phyloP scores from a whole-genome alignment of 192 early-diverging fungal genomes.

The Backusella mclennaniae region DNA sequence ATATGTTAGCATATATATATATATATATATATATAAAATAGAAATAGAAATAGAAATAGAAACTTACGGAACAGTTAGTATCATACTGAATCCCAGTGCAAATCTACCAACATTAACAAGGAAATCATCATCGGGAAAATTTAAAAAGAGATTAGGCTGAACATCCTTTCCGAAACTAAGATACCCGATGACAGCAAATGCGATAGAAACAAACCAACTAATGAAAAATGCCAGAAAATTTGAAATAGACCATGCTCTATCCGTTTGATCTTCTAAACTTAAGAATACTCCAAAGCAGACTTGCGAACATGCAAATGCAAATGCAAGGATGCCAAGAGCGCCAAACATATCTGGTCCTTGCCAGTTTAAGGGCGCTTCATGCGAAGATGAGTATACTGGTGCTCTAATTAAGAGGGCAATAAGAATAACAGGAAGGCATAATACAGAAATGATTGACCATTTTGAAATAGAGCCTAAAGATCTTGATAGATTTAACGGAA shows the following conservation, averaged over 20 bases:
- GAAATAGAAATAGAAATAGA: background rate
- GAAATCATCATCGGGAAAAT: constrained; percentile 56
- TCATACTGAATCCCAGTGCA: constrained; percentile 58
- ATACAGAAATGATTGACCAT: constrained; percentile 58
- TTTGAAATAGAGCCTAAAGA: constrained; percentile 58
- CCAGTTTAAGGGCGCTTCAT: constrained; percentile 47
- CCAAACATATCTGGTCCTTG: constrained; percentile 60
- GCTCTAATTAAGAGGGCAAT: constrained; percentile 56
- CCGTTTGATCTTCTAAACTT: constrained; percentile 48
- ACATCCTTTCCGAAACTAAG: constrained; percentile 58
- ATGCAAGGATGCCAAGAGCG: constrained; percentile 66
- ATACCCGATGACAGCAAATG: constrained; percentile 65
- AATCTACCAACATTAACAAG: constrained; percentile 60
- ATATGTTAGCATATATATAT: background rate
- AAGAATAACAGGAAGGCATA: constrained; percentile 62
- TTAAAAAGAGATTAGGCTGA: constrained; percentile 65
- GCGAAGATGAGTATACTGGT: constrained; percentile 49
- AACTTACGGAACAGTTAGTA: constrained; percentile 57
- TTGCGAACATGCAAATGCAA: constrained; percentile 67
- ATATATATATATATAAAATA: no score
- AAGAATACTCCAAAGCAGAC: constrained; percentile 58
- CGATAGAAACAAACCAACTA: constrained; percentile 54
- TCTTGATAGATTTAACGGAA: constrained; percentile 62
- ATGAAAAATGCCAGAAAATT: constrained; percentile 47
- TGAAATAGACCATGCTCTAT: constrained; percentile 46